Conservation (phyloP, 306 rosid species). For the Arachis hypogaea region DNA sequence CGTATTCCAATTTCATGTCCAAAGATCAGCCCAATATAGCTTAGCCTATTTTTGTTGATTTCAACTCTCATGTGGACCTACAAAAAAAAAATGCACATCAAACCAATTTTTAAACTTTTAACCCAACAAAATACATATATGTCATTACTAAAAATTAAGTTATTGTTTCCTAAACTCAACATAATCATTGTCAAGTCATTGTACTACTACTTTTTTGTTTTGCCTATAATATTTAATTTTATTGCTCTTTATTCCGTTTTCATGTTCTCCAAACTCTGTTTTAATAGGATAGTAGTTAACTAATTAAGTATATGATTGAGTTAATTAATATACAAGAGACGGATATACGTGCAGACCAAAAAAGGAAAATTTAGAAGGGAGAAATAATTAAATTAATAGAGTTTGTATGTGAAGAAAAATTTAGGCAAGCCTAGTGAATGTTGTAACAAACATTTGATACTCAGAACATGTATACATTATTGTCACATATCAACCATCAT, state of each 20-base stretch:
- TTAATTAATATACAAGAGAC: too few species aligned
- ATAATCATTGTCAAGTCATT: constrained; percentile 25
- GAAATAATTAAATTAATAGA: neutral
- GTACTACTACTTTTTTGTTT: constrained; percentile 16
- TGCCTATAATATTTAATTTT: neutral
- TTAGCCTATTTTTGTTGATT: too few species aligned
- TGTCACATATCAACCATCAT: neutral
- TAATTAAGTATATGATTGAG: too few species aligned
- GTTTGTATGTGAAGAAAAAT: neutral
- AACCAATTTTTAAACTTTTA: too few species aligned
- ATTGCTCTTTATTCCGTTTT: neutral
- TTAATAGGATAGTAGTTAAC: too few species aligned
- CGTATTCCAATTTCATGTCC: too few species aligned
- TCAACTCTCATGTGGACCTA: too few species aligned
- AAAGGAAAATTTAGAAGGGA: neutral
- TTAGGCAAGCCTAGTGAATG: neutral
- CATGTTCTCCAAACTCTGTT: neutral
- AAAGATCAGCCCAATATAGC: too few species aligned
- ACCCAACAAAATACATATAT: too few species aligned
- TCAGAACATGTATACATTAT: neutral
- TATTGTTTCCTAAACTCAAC: too few species aligned
- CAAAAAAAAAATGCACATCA: too few species aligned
- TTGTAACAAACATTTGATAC: neutral
- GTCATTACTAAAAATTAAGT: too few species aligned
- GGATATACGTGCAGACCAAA: neutral